Conservation (phyloP, 2,329 filamentous ascomycete species). For the Myrmaecium sp. region DNA sequence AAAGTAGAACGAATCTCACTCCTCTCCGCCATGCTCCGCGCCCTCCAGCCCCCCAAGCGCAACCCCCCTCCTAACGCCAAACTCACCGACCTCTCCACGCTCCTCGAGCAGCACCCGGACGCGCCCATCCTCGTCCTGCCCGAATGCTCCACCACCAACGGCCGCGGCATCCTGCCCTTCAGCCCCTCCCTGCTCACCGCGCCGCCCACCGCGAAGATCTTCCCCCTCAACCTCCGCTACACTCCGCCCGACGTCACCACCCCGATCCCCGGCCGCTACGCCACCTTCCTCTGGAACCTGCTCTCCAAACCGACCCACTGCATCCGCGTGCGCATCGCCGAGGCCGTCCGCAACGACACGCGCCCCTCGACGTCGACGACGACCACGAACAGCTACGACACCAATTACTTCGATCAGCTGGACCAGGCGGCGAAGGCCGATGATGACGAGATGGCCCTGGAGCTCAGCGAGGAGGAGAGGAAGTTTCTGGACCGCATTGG, state of each 20-base stretch:
- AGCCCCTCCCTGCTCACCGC: constrained; percentile 59
- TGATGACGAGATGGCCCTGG: constrained; percentile 13
- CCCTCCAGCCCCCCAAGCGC: constrained; percentile 43
- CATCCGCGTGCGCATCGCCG: constrained; percentile 80
- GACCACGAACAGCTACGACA: constrained; percentile 2
- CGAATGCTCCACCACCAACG: constrained; percentile 88
- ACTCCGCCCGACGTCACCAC: constrained; percentile 81
- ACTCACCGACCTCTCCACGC: constrained; percentile 21
- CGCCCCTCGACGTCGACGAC: too few species aligned
- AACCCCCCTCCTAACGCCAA: constrained; percentile 15
- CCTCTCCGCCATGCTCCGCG: constrained; percentile 54
- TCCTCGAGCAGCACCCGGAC: constrained; percentile 52
- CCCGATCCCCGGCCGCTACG: constrained; percentile 59
- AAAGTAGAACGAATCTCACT: constrained; percentile 65
- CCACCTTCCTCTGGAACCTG: constrained; percentile 68
- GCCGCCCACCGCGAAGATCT: constrained; percentile 55
- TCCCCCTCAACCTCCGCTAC: constrained; percentile 81
- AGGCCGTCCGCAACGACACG: constrained; percentile 39
- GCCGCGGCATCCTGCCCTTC: constrained; percentile 71
- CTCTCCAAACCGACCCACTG: constrained; percentile 73
- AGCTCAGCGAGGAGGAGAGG: constrained; percentile 40
- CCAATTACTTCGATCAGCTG: constrained; percentile 4
- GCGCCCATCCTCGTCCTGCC: constrained; percentile 78
- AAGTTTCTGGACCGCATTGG: constrained; percentile 60
- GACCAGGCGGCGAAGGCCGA: constrained; percentile 5